These are phyloP conservation scores for Cetradonia linearis DNA, from an alignment of 495 filamentous ascomycete genomes.

Conservation along the genomic window DNA sequence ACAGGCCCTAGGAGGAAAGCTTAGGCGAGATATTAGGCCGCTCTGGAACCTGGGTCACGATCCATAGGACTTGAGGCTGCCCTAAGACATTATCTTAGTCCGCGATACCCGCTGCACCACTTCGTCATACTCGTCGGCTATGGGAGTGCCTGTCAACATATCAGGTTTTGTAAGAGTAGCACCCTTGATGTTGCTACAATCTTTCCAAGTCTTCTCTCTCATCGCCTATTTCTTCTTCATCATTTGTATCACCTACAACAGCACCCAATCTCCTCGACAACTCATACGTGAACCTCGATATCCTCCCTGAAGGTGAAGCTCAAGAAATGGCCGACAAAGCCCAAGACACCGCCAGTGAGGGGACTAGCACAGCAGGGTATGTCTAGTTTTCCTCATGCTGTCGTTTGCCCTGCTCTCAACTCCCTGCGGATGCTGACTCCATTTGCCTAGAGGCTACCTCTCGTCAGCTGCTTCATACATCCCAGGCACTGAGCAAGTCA, in stretches of 20 bases:
- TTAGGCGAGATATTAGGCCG: background rate
- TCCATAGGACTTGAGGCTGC: background rate
- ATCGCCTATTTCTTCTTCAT: too few species aligned
- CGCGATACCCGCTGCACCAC: slow-evolving; percentile 5
- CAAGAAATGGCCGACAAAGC: slow-evolving; percentile 11
- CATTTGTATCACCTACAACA: background rate
- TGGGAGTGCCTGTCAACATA: background rate
- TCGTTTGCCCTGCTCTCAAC: background rate
- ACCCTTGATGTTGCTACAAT: background rate
- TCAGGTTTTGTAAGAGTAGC: background rate
- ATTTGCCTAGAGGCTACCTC: slow-evolving; percentile 12
- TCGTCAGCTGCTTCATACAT: slow-evolving; percentile 16
- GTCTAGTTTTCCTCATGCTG: background rate
- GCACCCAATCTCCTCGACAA: background rate
- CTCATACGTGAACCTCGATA: background rate
- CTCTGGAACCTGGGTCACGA: background rate
- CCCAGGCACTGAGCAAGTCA: slow-evolving; percentile 13
- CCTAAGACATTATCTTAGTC: background rate
- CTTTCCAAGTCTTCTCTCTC: background rate
- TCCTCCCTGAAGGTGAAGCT: background rate
- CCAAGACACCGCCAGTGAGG: slow-evolving; percentile 9
- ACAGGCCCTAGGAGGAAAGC: background rate
- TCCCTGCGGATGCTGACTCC: background rate
- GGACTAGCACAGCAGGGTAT: background rate
- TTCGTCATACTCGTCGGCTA: slow-evolving; percentile 2